These are phyloP conservation scores for Coemansia sp. DNA, from an alignment of 192 early-diverging fungal species.

Conservation along the genomic window DNA sequence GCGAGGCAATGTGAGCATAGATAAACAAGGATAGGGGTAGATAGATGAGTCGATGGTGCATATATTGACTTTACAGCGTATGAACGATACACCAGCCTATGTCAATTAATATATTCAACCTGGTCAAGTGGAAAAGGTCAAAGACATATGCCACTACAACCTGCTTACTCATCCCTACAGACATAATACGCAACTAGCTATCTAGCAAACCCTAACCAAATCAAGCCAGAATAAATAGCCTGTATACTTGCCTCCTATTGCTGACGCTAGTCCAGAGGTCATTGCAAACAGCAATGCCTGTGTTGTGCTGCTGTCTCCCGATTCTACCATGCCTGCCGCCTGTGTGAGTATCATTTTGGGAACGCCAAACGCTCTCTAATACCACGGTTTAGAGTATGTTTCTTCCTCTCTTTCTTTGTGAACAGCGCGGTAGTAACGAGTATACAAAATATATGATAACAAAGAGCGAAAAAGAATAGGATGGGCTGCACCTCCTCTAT, in stretches of 20 bases:
- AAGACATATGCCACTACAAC: too few species aligned
- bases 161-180: too few species aligned
- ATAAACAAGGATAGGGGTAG: neutral
- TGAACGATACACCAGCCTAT: neutral
- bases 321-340: neutral
- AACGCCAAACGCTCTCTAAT: too few species aligned
- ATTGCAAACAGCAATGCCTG: conserved; percentile 49
- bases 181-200: too few species aligned
- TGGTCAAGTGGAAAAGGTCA: too few species aligned
- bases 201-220: neutral
- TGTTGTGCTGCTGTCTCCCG: conserved; percentile 13
- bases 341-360: too few species aligned
- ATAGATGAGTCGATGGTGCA: neutral
- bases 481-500: neutral
- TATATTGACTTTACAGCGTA: neutral
- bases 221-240: neutral
- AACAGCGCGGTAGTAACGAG: too few species aligned
- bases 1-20: too few species aligned
- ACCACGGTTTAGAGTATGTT: too few species aligned
- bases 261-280: conserved; percentile 44
- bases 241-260: conserved; percentile 35
- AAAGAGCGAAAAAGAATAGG: neutral
- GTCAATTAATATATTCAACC: too few species aligned
- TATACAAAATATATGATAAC: neutral
- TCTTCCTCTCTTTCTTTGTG: too few species aligned